A percentile compares a stretch with the other conserved stretches of the same genome.
Conservation (phyloP, 192 early-diverging fungal genomes). For the Gryganskiella cystojenkinii region DNA sequence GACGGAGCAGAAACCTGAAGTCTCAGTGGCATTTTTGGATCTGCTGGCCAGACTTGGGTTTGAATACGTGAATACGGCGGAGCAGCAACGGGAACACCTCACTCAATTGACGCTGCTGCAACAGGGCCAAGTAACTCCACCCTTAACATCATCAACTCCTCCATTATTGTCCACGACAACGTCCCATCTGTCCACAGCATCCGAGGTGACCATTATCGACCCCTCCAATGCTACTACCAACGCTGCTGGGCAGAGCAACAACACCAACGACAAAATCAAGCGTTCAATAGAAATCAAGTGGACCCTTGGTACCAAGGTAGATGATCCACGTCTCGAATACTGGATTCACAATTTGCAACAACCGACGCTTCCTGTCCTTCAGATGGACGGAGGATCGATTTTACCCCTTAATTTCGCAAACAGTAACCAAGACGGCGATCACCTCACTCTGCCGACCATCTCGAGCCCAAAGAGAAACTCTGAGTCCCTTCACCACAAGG, state of each 20-base stretch:
- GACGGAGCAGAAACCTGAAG: constrained; percentile 42
- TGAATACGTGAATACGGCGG: background rate
- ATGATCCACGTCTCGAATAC: constrained; percentile 42
- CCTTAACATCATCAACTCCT: background rate
- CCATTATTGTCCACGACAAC: background rate
- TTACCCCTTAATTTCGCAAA: constrained; percentile 19
- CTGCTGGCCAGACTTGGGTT: constrained; percentile 28
- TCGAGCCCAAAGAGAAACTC: too few species aligned
- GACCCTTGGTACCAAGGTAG: constrained; percentile 38
- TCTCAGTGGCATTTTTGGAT: constrained; percentile 36
- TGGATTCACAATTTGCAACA: constrained; percentile 29
- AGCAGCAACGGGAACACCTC: background rate
- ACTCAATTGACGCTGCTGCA: too few species aligned
- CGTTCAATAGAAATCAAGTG: constrained; percentile 30
- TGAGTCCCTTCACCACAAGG: background rate
- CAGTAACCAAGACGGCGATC: background rate
- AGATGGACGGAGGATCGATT: constrained; percentile 9
- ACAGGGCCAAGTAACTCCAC: background rate
- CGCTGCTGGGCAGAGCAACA: too few species aligned
- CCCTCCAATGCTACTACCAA: too few species aligned
- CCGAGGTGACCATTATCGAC: constrained; percentile 10
- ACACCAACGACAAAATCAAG: background rate
- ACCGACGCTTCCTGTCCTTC: constrained; percentile 12
- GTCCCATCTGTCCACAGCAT: constrained; percentile 3
- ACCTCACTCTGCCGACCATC: too few species aligned